These are phyloP conservation scores for Beauveria caledonica DNA, from an alignment of 2,329 filamentous ascomycete genomes.

Conservation along the genomic window DNA sequence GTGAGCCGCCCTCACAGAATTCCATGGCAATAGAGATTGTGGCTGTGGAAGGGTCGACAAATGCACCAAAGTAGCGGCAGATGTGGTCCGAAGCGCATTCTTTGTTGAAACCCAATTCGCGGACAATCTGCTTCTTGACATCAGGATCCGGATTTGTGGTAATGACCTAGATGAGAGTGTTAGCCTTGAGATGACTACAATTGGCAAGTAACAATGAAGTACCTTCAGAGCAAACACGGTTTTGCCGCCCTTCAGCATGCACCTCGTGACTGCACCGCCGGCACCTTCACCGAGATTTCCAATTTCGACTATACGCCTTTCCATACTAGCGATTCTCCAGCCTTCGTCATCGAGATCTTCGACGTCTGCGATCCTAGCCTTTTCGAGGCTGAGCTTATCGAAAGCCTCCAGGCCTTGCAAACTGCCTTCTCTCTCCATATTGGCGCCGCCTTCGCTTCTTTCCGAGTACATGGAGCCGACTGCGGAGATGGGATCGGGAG, in stretches of 20 bases:
- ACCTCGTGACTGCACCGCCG: slow-evolving; percentile 88
- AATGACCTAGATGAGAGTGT: slow-evolving; percentile 61
- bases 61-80: slow-evolving; percentile 94
- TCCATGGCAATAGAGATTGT: slow-evolving; percentile 99
- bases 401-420: slow-evolving; percentile 69
- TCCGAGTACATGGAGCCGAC: slow-evolving; percentile 81
- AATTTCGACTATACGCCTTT: slow-evolving; percentile 79
- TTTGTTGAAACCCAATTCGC: slow-evolving; percentile 96
- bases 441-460: slow-evolving; percentile 61
- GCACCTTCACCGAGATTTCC: slow-evolving; percentile 91
- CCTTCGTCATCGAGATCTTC: slow-evolving; percentile 92
- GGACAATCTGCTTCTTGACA: slow-evolving; percentile 95
- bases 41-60: slow-evolving; percentile 89
- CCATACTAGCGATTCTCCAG: slow-evolving; percentile 86
- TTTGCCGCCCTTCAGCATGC: slow-evolving; percentile 81
- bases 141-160: slow-evolving; percentile 97
- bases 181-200: slow-evolving; percentile 13
- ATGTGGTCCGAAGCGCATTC: slow-evolving; percentile 94
- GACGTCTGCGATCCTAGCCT: slow-evolving; percentile 76
- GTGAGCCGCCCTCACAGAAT: slow-evolving; percentile 91
- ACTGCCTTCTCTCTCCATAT: slow-evolving; percentile 79
- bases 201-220: slow-evolving; percentile 18
- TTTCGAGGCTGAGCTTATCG: slow-evolving; percentile 73
- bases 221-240: slow-evolving; percentile 96
- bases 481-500: slow-evolving; percentile 79